These are phyloP conservation scores for Trapa bicornis DNA, from an alignment of 345 rosid species.

Conservation along the genomic window DNA sequence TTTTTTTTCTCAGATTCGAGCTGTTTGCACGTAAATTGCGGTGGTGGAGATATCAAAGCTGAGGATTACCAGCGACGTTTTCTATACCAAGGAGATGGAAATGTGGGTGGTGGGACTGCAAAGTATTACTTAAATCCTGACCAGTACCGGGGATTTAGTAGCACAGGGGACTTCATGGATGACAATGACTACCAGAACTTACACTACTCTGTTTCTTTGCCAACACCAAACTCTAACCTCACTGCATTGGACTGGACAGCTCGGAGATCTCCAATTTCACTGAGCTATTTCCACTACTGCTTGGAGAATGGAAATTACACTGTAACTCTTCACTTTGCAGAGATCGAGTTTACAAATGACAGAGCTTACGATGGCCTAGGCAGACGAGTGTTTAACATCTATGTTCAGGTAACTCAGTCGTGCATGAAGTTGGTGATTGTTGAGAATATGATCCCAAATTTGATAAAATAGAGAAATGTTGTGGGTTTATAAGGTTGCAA, in stretches of 20 bases:
- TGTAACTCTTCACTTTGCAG: conserved; percentile 41
- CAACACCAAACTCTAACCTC: conserved; percentile 9
- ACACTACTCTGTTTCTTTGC: conserved; percentile 6
- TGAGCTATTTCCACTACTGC: conserved; percentile 39
- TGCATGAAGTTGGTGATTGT: too few species aligned
- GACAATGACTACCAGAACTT: conserved; percentile 9
- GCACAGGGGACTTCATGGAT: conserved; percentile 47
- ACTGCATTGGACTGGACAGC: conserved; percentile 30
- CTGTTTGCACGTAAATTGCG: conserved; percentile 35
- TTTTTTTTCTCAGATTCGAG: conserved; percentile 13
- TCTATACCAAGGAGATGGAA: conserved; percentile 26
- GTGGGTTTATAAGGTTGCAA: too few species aligned
- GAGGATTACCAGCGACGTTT: conserved; percentile 5
- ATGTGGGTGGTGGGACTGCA: conserved; percentile 24
- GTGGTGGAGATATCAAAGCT: conserved; percentile 22
- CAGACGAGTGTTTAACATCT: conserved; percentile 37
- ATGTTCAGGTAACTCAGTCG: conserved; percentile 29
- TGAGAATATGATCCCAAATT: too few species aligned
- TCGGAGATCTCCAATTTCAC: conserved; percentile 34
- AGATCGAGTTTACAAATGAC: conserved; percentile 32
- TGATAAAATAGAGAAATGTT: too few species aligned
- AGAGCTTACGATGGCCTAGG: conserved; percentile 27
- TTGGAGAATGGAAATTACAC: conserved; percentile 38
- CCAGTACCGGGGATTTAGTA: conserved; percentile 39
- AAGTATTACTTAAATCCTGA: conserved; percentile 11